Percentiles rank a stretch among this genome's conserved stretches.
Conservation (phyloP, 2,329 filamentous ascomycete genomes). For the Periglandula ipomoeae region DNA sequence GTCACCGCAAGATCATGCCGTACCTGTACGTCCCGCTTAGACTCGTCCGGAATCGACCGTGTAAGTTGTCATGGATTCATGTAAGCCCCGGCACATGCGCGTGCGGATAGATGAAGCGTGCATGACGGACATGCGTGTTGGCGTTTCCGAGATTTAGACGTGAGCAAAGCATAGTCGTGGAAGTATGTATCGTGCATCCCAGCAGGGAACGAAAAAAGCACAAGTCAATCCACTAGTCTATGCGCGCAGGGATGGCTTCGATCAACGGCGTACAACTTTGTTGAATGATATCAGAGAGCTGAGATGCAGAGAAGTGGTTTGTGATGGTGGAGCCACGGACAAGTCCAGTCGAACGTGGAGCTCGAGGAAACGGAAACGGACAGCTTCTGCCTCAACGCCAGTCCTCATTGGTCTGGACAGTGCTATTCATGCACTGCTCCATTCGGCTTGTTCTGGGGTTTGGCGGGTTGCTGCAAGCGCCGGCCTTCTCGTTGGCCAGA, state of each 20-base stretch:
- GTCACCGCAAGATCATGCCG: background rate
- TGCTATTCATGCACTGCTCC: background rate
- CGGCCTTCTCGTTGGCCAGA: constrained; percentile 23
- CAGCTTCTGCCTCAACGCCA: background rate
- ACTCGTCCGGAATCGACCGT: background rate
- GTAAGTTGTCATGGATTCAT: constrained; percentile 1
- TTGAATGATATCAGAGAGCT: background rate
- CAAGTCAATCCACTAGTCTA: background rate
- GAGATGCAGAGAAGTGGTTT: background rate
- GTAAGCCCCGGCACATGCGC: background rate
- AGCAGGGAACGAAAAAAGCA: background rate
- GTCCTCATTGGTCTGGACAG: background rate
- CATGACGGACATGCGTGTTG: background rate
- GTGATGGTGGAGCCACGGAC: background rate
- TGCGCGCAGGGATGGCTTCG: background rate
- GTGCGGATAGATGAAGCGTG: background rate
- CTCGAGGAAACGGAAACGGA: background rate
- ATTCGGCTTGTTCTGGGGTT: constrained; percentile 15
- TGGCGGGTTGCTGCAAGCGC: constrained; percentile 20
- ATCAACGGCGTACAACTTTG: background rate
- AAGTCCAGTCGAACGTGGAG: background rate
- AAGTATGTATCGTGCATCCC: background rate
- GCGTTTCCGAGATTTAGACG: constrained; percentile 1
- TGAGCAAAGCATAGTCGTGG: background rate
- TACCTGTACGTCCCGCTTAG: background rate